Evolutionary conservation across 768 basidiomycete species (phyloP), one percentile per base, ranked within the genome.

Genomic region (Phanerochaete carnosa): DNA sequence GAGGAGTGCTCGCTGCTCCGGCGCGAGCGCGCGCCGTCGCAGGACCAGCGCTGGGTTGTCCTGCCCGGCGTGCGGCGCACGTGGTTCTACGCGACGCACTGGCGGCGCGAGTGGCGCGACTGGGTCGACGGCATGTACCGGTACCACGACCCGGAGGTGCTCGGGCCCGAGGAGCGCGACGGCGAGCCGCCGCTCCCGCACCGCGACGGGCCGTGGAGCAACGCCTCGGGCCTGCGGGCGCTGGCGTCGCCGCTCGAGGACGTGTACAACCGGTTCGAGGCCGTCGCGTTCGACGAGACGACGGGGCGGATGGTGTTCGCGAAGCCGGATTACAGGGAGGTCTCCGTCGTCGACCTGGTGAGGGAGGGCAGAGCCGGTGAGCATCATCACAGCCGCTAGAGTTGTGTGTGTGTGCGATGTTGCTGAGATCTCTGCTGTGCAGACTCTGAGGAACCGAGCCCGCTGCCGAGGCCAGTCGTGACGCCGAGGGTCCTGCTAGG

Each of bases 241-340:
- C 30, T 26, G 28, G 35, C 29, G 32, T 45, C 39, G 52, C n/a
- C 25, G 16, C 39, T 47, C 45, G 19, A 52, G 4, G 61, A 61
- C 43, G 54, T 65, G 43, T 32, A 45, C 12, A 55, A 63, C 46
- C 15, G 64, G 33, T 68, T 85, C 35, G 70, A 72, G n/a, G 76
- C 82, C 19, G 78, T 88, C 33, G 76, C 83, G 7, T 90, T 85
- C 84, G 88, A 90, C 62, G 87, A 89, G 69, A 75, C 78, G 25
- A 83, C 82, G 13, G 87, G 87, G 3, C 76, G 86, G 39, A 75
- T 88, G 15, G 82, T 83, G 64, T 71, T 87, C 7, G 80, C 81
- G 47, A 73, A 76, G 32, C 76, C 75, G 13, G 65, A 77, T 8
- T 78, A 77, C 29, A 57, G 72, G 3, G 61, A 70, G 15, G 73